These are phyloP conservation scores for Apiospora phragmitis DNA, from an alignment of 2,329 filamentous ascomycete genomes.

Conservation along the genomic window DNA sequence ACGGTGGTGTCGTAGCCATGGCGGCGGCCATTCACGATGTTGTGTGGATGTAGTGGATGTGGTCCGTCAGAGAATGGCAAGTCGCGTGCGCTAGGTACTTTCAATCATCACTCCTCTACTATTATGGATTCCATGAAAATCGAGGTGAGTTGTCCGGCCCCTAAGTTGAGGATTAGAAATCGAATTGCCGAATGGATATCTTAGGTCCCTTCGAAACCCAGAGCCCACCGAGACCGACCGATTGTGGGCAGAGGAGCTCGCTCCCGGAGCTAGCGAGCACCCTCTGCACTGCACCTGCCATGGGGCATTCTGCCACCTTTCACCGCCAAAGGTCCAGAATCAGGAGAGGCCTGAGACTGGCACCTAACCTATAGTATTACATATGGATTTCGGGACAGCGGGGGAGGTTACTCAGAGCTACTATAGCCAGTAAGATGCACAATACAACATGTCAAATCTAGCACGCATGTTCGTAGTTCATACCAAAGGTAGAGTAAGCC, in stretches of 20 bases:
- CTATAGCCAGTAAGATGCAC: not conserved
- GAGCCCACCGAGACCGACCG: conserved; percentile 1
- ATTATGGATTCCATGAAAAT: not conserved
- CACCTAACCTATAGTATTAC: too few species aligned
- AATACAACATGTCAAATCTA: not conserved
- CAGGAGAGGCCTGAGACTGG: not conserved
- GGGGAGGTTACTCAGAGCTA: not conserved
- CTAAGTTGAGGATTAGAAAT: not conserved
- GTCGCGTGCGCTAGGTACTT: not conserved
- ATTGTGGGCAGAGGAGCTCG: conserved; percentile 6
- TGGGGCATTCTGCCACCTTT: conserved; percentile 19
- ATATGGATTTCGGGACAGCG: too few species aligned
- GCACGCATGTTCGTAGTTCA: not conserved
- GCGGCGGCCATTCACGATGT: conserved; percentile 8
- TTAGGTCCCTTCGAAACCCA: not conserved
- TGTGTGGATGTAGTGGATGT: not conserved
- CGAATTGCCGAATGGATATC: not conserved
- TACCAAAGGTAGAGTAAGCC: conserved; percentile 8
- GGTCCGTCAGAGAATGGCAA: not conserved
- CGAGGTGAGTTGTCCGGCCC: not conserved
- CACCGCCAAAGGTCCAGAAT: conserved; percentile 22
- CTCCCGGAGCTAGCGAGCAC: not conserved
- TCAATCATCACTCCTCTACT: not conserved
- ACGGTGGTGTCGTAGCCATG: conserved; percentile 8
- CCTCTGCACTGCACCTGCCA: not conserved